phyloP scores from a whole-genome alignment of 169 alveolate species.

The Blepharisma undulans region DNA sequence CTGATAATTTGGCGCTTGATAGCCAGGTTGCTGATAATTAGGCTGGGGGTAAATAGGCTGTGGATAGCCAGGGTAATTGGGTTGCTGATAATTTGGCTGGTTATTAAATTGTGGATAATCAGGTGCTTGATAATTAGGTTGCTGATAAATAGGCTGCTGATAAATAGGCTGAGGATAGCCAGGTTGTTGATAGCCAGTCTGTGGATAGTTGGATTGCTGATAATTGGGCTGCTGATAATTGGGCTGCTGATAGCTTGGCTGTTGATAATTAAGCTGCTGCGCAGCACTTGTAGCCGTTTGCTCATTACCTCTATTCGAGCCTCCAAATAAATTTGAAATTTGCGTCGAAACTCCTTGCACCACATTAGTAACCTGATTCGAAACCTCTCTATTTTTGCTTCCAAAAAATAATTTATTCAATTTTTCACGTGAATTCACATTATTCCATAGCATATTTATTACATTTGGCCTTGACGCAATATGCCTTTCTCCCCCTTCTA shows the following conservation, averaged over 20 bases:
- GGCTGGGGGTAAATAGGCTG: not conserved
- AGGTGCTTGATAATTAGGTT: not conserved
- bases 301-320: not conserved
- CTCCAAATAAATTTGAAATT: not conserved
- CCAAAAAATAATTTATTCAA: not conserved
- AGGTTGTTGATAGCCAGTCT: no score
- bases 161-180: no score
- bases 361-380: not conserved
- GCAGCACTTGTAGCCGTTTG: no score
- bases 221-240: no score
- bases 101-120: no score
- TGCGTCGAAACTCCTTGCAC: not conserved
- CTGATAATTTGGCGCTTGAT: not conserved
- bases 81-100: no score
- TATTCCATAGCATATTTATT: not conserved
- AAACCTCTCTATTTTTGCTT: not conserved
- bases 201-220: no score
- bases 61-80: no score
- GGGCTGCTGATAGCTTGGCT: no score
- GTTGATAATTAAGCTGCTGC: not conserved
- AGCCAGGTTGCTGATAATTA: not conserved
- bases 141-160: no score
- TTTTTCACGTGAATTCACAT: not conserved
- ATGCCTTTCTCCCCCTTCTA: not conserved
- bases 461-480: not conserved